Base-by-base conservation (phyloP, 331 rosid genomes). In the Saraca asoca region DNA sequence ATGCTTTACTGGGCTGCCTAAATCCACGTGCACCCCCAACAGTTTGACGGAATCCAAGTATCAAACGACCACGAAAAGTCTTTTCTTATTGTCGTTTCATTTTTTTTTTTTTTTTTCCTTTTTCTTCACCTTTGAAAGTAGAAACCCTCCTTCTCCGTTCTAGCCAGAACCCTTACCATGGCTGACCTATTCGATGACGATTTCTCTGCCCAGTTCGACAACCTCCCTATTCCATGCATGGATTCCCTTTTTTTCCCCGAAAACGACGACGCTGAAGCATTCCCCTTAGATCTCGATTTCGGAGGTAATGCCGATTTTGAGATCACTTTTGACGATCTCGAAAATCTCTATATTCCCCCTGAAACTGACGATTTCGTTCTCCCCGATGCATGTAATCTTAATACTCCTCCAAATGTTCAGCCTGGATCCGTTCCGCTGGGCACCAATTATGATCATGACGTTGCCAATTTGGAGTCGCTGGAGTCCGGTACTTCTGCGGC, bases 241-340 rank as follows among this genome's bases (percentile, higher is more conserved):
- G 97, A 94, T 46, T 64, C 81, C 10, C 68, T 78, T 0, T 88
- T 85, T 52, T 69, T 81, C 65, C 50, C 85, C 0, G 74, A 73
- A 48, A 55, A 69, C 67, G 72, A 10, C 6, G 8, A 17, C 7
- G 16, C 70, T 0, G 84, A 74, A 0, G 12, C 76, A 1, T 76
- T 84, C 52, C 29, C 78, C 19, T 72, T 85, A 44, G 91, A 85
- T 75, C 75, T 85, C 0, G 86, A 77, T 0, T 64, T 79, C 58
- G 87, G 64, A 0, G 88, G 69, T 0, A 64, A 69, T 20, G 81
- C 70, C 2, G 91, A 87, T 5, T 79, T 67, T 66, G 96, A 86
- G 42, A 69, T 90, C 62, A 85, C 83, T 4, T 83, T 94, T 12
- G 99, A 94, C 5, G 95, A 83, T 45, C 61, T 85, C 3, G 89